These are phyloP conservation scores for Tolypocladium sp. DNA, from an alignment of 2,329 filamentous ascomycete species.

Conservation along the genomic window DNA sequence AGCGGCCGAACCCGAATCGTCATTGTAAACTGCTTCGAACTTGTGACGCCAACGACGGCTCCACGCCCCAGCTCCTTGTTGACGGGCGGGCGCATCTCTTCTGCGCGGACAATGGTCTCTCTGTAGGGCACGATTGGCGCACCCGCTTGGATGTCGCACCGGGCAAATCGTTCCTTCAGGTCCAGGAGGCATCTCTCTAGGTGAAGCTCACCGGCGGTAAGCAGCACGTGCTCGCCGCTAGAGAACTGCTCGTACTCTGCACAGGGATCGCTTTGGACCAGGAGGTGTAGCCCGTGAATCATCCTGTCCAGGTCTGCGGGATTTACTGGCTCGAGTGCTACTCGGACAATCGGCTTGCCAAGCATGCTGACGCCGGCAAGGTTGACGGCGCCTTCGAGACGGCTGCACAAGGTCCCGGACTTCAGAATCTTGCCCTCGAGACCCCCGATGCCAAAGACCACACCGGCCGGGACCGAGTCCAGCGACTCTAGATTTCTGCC, in stretches of 20 bases:
- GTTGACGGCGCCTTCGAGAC: conserved; percentile 78
- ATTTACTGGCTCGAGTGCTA: conserved; percentile 88
- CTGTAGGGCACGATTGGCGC: conserved; percentile 92
- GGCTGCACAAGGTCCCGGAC: conserved; percentile 86
- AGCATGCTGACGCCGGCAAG: conserved; percentile 74
- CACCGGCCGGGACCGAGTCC: conserved; percentile 78
- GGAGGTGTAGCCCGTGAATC: conserved; percentile 75
- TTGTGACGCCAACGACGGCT: conserved; percentile 63
- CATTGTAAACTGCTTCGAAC: conserved; percentile 78
- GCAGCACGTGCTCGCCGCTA: conserved; percentile 88
- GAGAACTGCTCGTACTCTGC: conserved; percentile 90
- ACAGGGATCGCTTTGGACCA: conserved; percentile 92
- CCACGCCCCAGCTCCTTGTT: conserved; percentile 83
- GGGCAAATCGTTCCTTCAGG: conserved; percentile 82
- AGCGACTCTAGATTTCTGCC: conserved; percentile 79
- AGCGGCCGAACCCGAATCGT: conserved; percentile 70
- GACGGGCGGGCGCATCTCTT: conserved; percentile 85
- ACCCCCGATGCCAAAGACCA: conserved; percentile 90
- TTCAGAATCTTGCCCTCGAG: conserved; percentile 92
- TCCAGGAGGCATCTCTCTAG: conserved; percentile 91
- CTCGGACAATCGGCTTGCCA: conserved; percentile 86
- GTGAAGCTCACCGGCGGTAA: conserved; percentile 91
- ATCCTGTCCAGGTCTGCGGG: conserved; percentile 90
- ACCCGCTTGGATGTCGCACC: conserved; percentile 89
- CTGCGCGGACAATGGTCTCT: conserved; percentile 78